These are phyloP conservation scores for Orbilia oligospora DNA, from an alignment of 2,329 filamentous ascomycete genomes.

Conservation along the genomic window DNA sequence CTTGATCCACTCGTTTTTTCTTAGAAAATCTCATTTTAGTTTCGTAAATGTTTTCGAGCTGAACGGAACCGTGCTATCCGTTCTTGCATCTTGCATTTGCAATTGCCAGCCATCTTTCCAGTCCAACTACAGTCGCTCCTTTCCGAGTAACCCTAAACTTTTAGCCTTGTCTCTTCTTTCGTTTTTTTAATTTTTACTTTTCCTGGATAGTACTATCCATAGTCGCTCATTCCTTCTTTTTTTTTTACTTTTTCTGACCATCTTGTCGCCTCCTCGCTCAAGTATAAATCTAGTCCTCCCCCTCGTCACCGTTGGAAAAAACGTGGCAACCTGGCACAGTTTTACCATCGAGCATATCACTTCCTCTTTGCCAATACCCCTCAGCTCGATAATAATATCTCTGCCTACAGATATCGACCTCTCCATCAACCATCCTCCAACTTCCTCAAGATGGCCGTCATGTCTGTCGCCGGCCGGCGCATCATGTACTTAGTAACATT, in stretches of 20 bases:
- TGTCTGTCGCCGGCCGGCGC: constrained; percentile 50
- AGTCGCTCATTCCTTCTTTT: constrained; percentile 51
- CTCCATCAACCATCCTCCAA: constrained; percentile 24
- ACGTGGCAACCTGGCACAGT: constrained; percentile 61
- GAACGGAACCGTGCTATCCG: constrained; percentile 53
- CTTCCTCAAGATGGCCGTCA: constrained; percentile 52
- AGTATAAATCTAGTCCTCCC: constrained; percentile 57
- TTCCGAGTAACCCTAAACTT: constrained; percentile 59
- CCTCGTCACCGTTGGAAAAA: constrained; percentile 59
- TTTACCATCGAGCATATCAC: constrained; percentile 56
- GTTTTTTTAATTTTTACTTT: constrained; percentile 17
- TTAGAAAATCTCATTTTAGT: constrained; percentile 41
- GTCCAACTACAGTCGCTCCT: constrained; percentile 59
- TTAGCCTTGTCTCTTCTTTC: constrained; percentile 9
- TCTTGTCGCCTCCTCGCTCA: constrained; percentile 40
- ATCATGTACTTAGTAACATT: constrained; percentile 39
- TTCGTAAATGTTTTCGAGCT: constrained; percentile 54
- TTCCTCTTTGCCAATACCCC: constrained; percentile 36
- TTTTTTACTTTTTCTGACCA: constrained; percentile 41
- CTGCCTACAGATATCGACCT: constrained; percentile 45
- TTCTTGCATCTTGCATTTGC: constrained; percentile 41
- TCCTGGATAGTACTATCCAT: constrained; percentile 26
- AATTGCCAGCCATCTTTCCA: constrained; percentile 40
- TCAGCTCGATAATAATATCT: constrained; percentile 51
- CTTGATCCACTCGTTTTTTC: constrained; percentile 45